These are phyloP conservation scores for Microdochium nivale DNA, from an alignment of 2,329 filamentous ascomycete species.

Conservation along the genomic window DNA sequence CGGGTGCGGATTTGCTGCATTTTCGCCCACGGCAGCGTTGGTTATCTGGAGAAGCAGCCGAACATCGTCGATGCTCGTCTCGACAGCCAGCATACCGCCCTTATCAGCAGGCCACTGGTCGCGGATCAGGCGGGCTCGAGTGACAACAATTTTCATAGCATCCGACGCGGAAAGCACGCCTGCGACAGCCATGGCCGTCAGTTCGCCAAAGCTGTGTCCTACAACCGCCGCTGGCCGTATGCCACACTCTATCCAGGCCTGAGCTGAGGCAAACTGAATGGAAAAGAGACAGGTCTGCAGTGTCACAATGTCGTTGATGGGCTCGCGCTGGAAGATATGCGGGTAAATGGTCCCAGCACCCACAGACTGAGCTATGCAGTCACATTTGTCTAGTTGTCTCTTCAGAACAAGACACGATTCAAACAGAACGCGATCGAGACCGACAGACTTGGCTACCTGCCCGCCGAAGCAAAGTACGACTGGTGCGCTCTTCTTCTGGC, in stretches of 20 bases:
- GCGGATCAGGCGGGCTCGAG: constrained; percentile 19
- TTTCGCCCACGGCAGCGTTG: too few species aligned
- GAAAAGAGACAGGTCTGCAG: constrained; percentile 31
- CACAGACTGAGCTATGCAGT: constrained; percentile 3
- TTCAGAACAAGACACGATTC: constrained; percentile 13
- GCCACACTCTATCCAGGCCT: constrained; percentile 27
- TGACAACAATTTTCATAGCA: constrained; percentile 17
- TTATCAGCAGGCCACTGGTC: constrained; percentile 24
- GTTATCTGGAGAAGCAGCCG: neutral
- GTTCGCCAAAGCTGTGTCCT: constrained; percentile 33
- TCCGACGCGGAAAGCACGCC: constrained; percentile 20
- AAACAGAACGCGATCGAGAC: constrained; percentile 20
- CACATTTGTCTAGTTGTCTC: constrained; percentile 12
- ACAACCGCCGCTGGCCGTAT: constrained; percentile 18
- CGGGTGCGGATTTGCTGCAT: neutral
- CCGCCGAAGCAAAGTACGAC: constrained; percentile 27
- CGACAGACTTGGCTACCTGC: constrained; percentile 20
- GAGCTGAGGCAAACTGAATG: constrained; percentile 26
- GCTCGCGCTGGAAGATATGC: constrained; percentile 16
- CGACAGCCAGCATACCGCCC: constrained; percentile 29
- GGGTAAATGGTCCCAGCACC: constrained; percentile 20
- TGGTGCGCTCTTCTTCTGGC: constrained; percentile 6
- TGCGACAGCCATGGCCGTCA: constrained; percentile 28
- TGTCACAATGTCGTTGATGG: constrained; percentile 12
- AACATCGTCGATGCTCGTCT: constrained; percentile 5